Conservation (phyloP, 305 asterid species). For the Stenogyne calaminthoides region DNA sequence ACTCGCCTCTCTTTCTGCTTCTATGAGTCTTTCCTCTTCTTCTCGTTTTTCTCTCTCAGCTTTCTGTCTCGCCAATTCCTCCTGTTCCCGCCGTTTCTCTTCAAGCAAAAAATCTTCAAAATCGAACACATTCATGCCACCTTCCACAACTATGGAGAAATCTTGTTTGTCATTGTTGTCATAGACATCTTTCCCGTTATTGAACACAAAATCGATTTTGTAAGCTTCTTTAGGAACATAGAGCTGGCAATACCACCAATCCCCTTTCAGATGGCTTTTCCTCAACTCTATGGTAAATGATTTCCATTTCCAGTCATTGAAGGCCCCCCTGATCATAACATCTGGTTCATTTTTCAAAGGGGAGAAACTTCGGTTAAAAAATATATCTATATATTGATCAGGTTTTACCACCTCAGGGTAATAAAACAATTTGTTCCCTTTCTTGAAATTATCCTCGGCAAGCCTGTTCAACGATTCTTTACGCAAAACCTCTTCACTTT, state of each 20-base stretch:
- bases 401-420: conserved; percentile 80
- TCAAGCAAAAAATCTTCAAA: conserved; percentile 93
- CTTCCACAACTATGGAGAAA: conserved; percentile 75
- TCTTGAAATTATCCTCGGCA: conserved; percentile 62
- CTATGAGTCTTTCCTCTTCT: conserved; percentile 73
- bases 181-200: conserved; percentile 78
- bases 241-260: conserved; percentile 93
- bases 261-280: conserved; percentile 70
- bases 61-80: conserved; percentile 62
- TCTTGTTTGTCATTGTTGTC: conserved; percentile 82
- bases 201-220: conserved; percentile 87
- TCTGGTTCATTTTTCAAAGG: conserved; percentile 68
- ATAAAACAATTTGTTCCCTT: conserved; percentile 68
- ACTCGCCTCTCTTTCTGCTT: conserved; percentile 72
- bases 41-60: conserved; percentile 75
- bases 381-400: conserved; percentile 71
- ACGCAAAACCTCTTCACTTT: conserved; percentile 53
- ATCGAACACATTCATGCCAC: conserved; percentile 72
- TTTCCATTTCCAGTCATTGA: conserved; percentile 89
- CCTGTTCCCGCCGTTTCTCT: conserved; percentile 81
- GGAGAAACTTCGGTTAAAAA: conserved; percentile 78
- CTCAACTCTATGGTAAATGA: conserved; percentile 68
- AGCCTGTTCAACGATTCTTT: conserved; percentile 63
- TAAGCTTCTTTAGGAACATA: conserved; percentile 94
- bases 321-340: conserved; percentile 85